These are phyloP conservation scores for Pseudonitzschia multiseries DNA, from an alignment of 108 stramenopile genomes.

Conservation along the genomic window DNA sequence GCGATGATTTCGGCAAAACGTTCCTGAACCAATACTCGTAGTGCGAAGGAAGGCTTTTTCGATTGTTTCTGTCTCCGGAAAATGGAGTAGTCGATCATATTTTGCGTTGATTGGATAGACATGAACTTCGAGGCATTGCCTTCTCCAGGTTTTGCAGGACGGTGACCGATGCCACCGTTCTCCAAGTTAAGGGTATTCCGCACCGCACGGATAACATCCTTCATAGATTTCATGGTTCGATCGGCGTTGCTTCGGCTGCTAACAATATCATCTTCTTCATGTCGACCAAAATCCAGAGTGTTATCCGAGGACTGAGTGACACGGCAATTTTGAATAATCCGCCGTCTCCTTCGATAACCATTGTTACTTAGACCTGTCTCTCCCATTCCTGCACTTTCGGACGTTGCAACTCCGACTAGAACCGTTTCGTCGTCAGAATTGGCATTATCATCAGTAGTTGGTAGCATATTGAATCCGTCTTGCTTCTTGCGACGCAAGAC, in stretches of 20 bases:
- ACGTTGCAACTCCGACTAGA: neutral
- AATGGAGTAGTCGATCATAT: conserved; percentile 32
- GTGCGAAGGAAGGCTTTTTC: conserved; percentile 72
- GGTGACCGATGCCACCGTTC: conserved; percentile 9
- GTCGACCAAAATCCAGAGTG: neutral
- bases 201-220: conserved; percentile 43
- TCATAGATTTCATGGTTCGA: conserved; percentile 45
- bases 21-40: conserved; percentile 79
- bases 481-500: conserved; percentile 20
- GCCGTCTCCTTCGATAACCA: conserved; percentile 28
- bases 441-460: conserved; percentile 21
- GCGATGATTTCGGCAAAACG: conserved; percentile 85
- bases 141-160: conserved; percentile 7
- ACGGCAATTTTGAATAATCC: conserved; percentile 31
- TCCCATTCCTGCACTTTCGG: conserved; percentile 9
- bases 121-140: conserved; percentile 26
- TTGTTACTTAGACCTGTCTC: neutral
- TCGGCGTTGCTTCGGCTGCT: conserved; percentile 3
- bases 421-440: conserved; percentile 7
- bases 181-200: conserved; percentile 23
- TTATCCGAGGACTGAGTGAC: neutral
- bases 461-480: conserved; percentile 34
- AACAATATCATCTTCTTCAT: neutral
- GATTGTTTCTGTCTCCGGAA: conserved; percentile 17
- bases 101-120: conserved; percentile 36